Evolutionary conservation across 2,329 filamentous ascomycete genomes (phyloP), one percentile per base, ranked within the genome.

Genomic region (Phialophora expanda): DNA sequence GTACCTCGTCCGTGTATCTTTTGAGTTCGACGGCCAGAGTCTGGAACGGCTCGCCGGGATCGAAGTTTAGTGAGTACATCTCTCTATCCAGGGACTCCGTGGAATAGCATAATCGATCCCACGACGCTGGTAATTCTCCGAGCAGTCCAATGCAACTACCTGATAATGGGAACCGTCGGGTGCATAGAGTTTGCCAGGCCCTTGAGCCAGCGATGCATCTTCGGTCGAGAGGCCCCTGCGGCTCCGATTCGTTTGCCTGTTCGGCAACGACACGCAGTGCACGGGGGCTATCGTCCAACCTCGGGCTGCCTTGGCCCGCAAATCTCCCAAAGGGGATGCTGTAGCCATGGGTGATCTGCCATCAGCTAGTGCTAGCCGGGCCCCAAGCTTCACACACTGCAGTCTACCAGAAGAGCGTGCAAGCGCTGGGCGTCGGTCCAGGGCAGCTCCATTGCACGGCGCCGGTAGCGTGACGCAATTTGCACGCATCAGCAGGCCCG

Each of bases 81-180:
- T n/a, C 1, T 17, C n/a, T 57, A 22, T 26, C 26, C 55, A 24
- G 55, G n/a, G 24, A 12, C 30, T 44, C 14, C 32, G 30, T 12
- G 20, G 11, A 55, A 17, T 34, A 28, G 24, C 8, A 60, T 26
- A 17, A 30, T 57, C 50, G 59, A 61, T 61, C 32, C 59, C 59
- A 22, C 32, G 48, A 14, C 59, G 32, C 17, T 61, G 59, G 48
- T 61, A 32, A 61, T 61, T 61, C 59, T 61, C 59, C 59, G 59
- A 61, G 7, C n/a, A 22, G 20, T 17, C 55, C n/a, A 57, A 57
- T 57, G 38, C 34, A 44, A 44, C n/a, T 41, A 32, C 26, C 22
- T 53, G 28, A 51, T 26, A 22, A 26, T 28, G 22, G 24, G 48
- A 11, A 26, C 48, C 48, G 26, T 51, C 48, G 46, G 26, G 20